Conservation (phyloP, 1,284 basidiomycete species). For the Ceratobasidium sp. region DNA sequence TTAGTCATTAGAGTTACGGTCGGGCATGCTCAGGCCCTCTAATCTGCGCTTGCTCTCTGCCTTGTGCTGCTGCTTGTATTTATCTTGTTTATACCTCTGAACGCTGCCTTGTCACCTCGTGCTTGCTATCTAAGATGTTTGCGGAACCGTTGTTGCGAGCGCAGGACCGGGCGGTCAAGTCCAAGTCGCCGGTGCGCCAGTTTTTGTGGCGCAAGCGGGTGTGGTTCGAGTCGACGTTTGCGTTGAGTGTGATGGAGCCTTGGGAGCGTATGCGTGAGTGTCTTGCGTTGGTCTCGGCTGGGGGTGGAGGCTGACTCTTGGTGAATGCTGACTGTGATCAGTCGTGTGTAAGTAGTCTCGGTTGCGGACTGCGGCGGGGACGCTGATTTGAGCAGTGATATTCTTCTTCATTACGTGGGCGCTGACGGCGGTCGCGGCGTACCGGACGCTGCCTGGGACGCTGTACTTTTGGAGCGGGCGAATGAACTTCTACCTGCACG, state of each 20-base stretch:
- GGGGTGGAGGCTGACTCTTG: constrained; percentile 29
- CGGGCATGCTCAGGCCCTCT: not conserved
- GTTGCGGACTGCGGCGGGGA: not conserved
- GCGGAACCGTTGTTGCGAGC: constrained; percentile 32
- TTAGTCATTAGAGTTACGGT: constrained; percentile 16
- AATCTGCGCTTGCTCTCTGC: constrained; percentile 6
- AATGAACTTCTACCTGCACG: constrained; percentile 23
- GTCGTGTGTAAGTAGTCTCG: constrained; percentile 33
- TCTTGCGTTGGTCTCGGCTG: not conserved
- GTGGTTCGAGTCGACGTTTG: constrained; percentile 72
- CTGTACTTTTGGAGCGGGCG: constrained; percentile 21
- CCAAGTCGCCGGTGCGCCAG: constrained; percentile 39
- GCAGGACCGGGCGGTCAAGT: constrained; percentile 53
- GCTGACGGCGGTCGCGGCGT: constrained; percentile 30
- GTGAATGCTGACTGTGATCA: not conserved
- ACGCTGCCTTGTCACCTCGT: constrained; percentile 3
- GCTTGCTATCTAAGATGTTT: constrained; percentile 9
- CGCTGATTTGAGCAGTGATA: constrained; percentile 1
- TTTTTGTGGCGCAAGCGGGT: constrained; percentile 65
- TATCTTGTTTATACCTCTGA: constrained; percentile 10
- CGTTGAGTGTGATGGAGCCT: constrained; percentile 74
- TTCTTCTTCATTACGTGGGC: constrained; percentile 29
- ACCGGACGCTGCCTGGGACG: constrained; percentile 33
- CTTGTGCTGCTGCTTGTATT: constrained; percentile 14
- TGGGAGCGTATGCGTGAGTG: constrained; percentile 64